Base-by-base conservation (phyloP, 208 protist genomes). In the Trypanosoma conorhini region DNA sequence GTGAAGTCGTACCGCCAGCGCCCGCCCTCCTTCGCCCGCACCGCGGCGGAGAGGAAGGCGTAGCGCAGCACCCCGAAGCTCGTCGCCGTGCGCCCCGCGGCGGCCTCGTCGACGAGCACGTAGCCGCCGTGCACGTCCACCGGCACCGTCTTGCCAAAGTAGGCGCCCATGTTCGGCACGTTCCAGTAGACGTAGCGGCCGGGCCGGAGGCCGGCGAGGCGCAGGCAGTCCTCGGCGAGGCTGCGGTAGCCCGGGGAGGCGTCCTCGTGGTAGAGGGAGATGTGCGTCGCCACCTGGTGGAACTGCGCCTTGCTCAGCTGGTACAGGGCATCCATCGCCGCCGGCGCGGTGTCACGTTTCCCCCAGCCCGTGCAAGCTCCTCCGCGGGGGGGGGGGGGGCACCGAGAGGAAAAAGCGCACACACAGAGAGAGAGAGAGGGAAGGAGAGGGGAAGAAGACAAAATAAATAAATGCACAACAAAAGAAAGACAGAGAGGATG, bases 1-100 rank as follows among this genome's bases (percentile, higher is more conserved):
- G 74, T 85, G 63, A 91, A 92, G 61, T 94, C 88, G 68, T 94
- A 94, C 5, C 84, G 81, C 86, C 83, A 92, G 24, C 88, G 76
- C 22, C 88, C 88, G 30, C 88, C 88, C 59, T 87, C 79, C 67
- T 80, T 79, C 21, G 80, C 83, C 3, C 88, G 88, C 42, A 87
- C 84, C 0, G 88, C 88, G 35, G 80, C 74, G 22, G 85, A 72
- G 17, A 92, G 77, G 22, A 85, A 74, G 8, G 86, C 82, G 64
- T 91, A 94, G 54, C 88, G 88, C 56, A 94, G 72, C 71, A 92
- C 76, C 38, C 88, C 88, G 75, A 86, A 90, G 74, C 73, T 87
- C 22, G 55, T 74, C 3, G 86, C 86, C 50, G 74, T 76, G 28
- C 69, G 38, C 82, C 84, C 73, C 4, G 68, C 84, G 35, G 83